These are phyloP conservation scores for Waitea zeae DNA, from an alignment of 1,284 basidiomycete genomes.

Conservation along the genomic window DNA sequence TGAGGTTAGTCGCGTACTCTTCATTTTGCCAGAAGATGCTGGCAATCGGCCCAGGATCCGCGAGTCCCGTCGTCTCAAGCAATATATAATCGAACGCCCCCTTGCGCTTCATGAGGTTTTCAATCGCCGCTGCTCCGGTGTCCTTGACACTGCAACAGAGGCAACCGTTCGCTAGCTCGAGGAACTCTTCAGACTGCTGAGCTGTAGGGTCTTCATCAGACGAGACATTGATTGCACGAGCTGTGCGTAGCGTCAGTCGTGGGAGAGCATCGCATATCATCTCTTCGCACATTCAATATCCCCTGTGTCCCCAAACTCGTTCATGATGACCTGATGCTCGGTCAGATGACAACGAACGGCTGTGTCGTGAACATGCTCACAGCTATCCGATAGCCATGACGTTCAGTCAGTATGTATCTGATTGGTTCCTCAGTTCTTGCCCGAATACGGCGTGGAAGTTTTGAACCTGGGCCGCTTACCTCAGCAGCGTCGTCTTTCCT, in stretches of 20 bases:
- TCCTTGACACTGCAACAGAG: slow-evolving; percentile 92
- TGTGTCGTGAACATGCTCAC: slow-evolving; percentile 14
- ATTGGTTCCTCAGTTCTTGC: slow-evolving; percentile 1
- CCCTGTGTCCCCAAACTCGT: slow-evolving; percentile 78
- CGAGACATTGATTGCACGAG: slow-evolving; percentile 62
- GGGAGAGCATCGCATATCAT: slow-evolving; percentile 15
- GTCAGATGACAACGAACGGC: background rate
- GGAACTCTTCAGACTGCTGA: slow-evolving; percentile 59
- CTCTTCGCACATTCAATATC: slow-evolving; percentile 36
- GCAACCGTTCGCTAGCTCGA: slow-evolving; percentile 86
- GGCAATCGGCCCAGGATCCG: slow-evolving; percentile 83
- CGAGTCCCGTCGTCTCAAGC: slow-evolving; percentile 84
- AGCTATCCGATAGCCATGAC: slow-evolving; percentile 86
- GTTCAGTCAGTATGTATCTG: slow-evolving; percentile 77
- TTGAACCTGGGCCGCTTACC: too few relatives aligned
- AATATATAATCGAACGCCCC: slow-evolving; percentile 86
- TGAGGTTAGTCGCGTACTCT: slow-evolving; percentile 57
- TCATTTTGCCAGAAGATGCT: slow-evolving; percentile 89
- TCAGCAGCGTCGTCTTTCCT: slow-evolving; percentile 80
- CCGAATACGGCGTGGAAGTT: too few relatives aligned
- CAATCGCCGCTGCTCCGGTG: slow-evolving; percentile 77
- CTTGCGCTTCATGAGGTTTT: slow-evolving; percentile 69
- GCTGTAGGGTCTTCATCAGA: slow-evolving; percentile 43
- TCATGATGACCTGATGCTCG: slow-evolving; percentile 61
- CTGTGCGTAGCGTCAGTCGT: slow-evolving; percentile 16